Percentiles rank a stretch among this genome's conserved stretches.
Evolutionary conservation across 306 rosid species (phyloP).

Genomic region (Abrus precatorius): DNA sequence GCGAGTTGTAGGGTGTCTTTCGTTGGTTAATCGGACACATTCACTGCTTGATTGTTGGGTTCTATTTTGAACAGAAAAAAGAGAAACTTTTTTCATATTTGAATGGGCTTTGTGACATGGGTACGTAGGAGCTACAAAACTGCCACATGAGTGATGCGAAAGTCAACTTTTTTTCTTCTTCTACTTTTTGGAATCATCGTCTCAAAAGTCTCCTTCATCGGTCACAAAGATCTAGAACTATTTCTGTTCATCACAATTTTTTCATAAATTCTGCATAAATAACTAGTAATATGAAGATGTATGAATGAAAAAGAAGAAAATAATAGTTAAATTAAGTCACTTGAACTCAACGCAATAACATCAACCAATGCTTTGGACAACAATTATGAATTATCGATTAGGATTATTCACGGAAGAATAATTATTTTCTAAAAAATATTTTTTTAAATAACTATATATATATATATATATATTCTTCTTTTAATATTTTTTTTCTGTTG

Average conservation of each 20-base stretch:
- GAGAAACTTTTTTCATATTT: slow-evolving; percentile 1
- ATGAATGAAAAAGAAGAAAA: background rate
- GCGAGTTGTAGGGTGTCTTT: background rate
- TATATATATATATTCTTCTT: background rate
- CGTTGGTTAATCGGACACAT: slow-evolving; percentile 36
- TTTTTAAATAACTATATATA: background rate
- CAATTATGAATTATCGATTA: background rate
- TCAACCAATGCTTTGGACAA: background rate
- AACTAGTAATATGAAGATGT: background rate
- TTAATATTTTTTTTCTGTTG: background rate
- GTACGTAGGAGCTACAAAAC: slow-evolving; percentile 34
- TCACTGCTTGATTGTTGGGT: slow-evolving; percentile 31
- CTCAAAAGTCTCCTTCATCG: slow-evolving; percentile 39
- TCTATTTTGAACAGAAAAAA: slow-evolving; percentile 30
- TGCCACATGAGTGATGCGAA: slow-evolving; percentile 31
- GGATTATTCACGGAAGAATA: background rate
- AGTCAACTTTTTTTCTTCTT: slow-evolving; percentile 38
- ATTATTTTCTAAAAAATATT: background rate
- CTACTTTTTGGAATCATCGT: slow-evolving; percentile 31
- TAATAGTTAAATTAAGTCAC: background rate
- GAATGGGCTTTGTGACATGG: slow-evolving; percentile 28
- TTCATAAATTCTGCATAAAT: slow-evolving; percentile 4
- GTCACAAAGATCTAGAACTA: slow-evolving; percentile 28
- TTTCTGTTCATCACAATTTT: slow-evolving; percentile 32
- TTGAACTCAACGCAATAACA: slow-evolving; percentile 12